Percentiles rank a stretch among this genome's conserved stretches.
Evolutionary conservation across 1,284 basidiomycete genomes (phyloP).

Genomic region (Cutaneotrichosporon cutaneum): DNA sequence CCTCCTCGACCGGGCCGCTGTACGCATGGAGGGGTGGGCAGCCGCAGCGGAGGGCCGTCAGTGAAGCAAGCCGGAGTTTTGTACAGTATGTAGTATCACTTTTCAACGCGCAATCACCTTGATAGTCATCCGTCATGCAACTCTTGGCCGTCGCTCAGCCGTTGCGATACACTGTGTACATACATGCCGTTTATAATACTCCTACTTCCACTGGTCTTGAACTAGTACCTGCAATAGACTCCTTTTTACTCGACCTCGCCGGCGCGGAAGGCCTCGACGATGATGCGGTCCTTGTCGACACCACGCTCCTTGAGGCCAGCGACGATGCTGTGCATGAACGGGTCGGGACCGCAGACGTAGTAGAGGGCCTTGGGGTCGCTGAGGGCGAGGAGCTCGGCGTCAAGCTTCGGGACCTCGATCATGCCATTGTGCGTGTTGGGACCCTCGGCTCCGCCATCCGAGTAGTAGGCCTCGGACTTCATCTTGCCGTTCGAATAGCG

Average conservation of each 20-base stretch:
- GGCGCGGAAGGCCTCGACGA: conserved; percentile 37
- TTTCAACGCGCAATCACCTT: no score
- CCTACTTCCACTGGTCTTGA: not conserved
- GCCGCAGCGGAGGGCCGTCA: not conserved
- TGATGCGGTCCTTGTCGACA: conserved; percentile 29
- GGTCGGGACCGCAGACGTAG: conserved; percentile 39
- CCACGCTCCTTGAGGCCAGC: conserved; percentile 26
- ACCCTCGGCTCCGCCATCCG: conserved; percentile 8
- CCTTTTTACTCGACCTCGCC: conserved; percentile 22
- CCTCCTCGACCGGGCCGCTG: conserved; percentile 13
- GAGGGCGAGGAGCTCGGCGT: conserved; percentile 27
- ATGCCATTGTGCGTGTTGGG: conserved; percentile 17
- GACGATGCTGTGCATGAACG: conserved; percentile 33
- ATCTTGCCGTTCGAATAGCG: conserved; percentile 27
- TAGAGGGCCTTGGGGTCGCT: conserved; percentile 30
- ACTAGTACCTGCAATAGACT: not conserved
- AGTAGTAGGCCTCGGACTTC: conserved; percentile 28
- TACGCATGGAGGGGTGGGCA: not conserved
- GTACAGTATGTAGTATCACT: not conserved
- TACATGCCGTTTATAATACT: not conserved
- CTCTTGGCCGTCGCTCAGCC: no score
- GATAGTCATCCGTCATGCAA: no score
- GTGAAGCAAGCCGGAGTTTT: not conserved
- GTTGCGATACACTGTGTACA: not conserved
- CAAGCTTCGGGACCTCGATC: conserved; percentile 24